Conservation (phyloP, 2,329 filamentous ascomycete species). For the Exophiala phaeomuriformis region DNA sequence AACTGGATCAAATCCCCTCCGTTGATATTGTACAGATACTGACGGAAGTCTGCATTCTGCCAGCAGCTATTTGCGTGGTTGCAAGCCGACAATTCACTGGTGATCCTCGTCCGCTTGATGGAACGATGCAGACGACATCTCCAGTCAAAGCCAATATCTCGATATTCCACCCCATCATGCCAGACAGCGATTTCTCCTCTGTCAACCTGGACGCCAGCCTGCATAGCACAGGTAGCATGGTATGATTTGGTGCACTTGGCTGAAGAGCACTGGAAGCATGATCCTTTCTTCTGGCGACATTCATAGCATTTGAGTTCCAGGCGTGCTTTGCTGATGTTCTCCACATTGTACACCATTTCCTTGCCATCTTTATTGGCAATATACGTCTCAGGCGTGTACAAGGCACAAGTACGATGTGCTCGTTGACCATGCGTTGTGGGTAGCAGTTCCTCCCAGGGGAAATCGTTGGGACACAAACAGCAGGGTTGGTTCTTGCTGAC, state of each 20-base stretch:
- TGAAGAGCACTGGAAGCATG: constrained; percentile 91
- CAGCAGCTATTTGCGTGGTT: constrained; percentile 26
- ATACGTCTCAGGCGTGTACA: constrained; percentile 87
- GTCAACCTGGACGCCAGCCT: constrained; percentile 87
- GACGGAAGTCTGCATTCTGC: constrained; percentile 35
- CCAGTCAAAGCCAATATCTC: constrained; percentile 84
- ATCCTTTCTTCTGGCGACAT: constrained; percentile 89
- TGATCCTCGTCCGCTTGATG: constrained; percentile 71
- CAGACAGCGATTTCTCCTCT: constrained; percentile 76
- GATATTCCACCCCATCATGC: constrained; percentile 87
- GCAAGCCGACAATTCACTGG: constrained; percentile 59
- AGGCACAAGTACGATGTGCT: constrained; percentile 80
- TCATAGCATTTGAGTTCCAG: constrained; percentile 90
- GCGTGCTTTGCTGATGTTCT: constrained; percentile 76
- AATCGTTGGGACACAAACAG: constrained; percentile 84
- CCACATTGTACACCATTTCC: constrained; percentile 70
- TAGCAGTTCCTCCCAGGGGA: constrained; percentile 72
- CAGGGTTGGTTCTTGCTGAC: constrained; percentile 57
- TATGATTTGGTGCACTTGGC: constrained; percentile 92
- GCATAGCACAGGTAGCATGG: constrained; percentile 87
- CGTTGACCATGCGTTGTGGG: constrained; percentile 80
- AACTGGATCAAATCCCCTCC: constrained; percentile 75
- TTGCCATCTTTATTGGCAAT: constrained; percentile 63
- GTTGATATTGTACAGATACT: constrained; percentile 61
- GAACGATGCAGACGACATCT: constrained; percentile 89